A percentile compares a stretch with the other conserved stretches of the same genome.
phyloP scores from a whole-genome alignment of 2,329 filamentous ascomycete genomes.

The Monosporascus ibericus region DNA sequence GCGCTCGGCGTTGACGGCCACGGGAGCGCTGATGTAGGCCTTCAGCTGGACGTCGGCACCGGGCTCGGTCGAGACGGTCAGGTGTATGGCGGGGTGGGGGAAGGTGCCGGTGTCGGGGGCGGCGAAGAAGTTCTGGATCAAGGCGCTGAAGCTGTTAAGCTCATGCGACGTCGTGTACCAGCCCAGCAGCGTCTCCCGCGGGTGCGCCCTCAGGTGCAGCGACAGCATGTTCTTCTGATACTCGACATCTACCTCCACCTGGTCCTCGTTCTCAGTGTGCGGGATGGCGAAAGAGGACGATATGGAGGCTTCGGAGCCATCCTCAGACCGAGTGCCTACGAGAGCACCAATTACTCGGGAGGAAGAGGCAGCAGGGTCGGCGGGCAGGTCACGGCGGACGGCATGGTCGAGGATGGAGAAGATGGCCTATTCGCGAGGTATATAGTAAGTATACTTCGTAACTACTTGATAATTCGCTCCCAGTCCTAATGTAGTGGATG shows the following conservation, averaged over 20 bases:
- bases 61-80: conserved; percentile 87
- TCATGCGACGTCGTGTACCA: conserved; percentile 98
- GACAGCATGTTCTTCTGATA: conserved; percentile 99
- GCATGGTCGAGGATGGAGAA: conserved; percentile 89
- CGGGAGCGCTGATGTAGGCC: conserved; percentile 92
- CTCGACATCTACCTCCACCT: conserved; percentile 99
- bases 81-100: conserved; percentile 93
- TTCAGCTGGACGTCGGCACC: conserved; percentile 84
- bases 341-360: conserved; percentile 96
- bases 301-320: conserved; percentile 94
- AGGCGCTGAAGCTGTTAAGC: conserved; percentile 95
- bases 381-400: conserved; percentile 69
- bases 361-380: conserved; percentile 66
- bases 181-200: conserved; percentile 87
- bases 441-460: not conserved
- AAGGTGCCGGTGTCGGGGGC: conserved; percentile 95
- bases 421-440: conserved; percentile 42
- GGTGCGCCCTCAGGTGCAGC: conserved; percentile 87
- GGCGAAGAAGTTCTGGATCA: conserved; percentile 99
- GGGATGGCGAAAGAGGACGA: conserved; percentile 95
- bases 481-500: no score
- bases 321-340: conserved; percentile 87
- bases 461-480: no score
- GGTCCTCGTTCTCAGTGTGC: conserved; percentile 96
- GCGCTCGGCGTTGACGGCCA: conserved; percentile 90